A percentile compares a stretch with the other conserved stretches of the same genome.
phyloP scores from a whole-genome alignment of 176 grass and related monocot species.

The Luzula sylvatica region DNA sequence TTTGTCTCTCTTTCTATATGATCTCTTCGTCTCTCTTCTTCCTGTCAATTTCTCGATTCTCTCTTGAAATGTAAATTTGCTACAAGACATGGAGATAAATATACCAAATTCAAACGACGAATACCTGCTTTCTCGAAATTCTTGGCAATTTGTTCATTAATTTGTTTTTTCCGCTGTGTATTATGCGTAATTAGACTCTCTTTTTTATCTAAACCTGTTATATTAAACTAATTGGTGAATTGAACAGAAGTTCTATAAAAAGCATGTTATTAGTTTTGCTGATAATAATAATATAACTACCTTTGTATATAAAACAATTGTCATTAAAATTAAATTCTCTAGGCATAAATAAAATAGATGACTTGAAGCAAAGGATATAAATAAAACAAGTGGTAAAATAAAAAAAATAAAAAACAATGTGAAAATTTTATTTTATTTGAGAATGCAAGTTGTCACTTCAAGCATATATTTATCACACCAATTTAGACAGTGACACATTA shows the following conservation, averaged over 20 bases:
- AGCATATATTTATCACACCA: neutral
- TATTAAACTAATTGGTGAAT: too few species aligned
- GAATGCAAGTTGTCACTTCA: slow-evolving; percentile 3
- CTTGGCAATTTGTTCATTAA: too few species aligned
- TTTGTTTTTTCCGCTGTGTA: too few species aligned
- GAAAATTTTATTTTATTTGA: neutral
- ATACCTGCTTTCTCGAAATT: slow-evolving; percentile 4
- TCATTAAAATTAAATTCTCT: too few species aligned
- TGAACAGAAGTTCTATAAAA: too few species aligned
- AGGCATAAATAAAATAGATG: neutral
- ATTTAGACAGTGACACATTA: slow-evolving; percentile 3
- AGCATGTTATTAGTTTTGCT: too few species aligned
- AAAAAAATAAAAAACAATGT: neutral
- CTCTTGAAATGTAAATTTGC: neutral
- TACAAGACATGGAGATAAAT: neutral
- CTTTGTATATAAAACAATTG: too few species aligned
- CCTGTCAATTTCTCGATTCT: neutral
- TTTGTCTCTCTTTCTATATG: neutral
- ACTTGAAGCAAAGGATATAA: neutral
- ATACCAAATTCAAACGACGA: slow-evolving; percentile 7
- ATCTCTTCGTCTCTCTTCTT: neutral
- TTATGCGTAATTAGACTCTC: too few species aligned
- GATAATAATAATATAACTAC: too few species aligned
- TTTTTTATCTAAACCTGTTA: too few species aligned
- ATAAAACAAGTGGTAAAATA: neutral